phyloP scores from a whole-genome alignment of 768 basidiomycete genomes.

The Suillus lakei region DNA sequence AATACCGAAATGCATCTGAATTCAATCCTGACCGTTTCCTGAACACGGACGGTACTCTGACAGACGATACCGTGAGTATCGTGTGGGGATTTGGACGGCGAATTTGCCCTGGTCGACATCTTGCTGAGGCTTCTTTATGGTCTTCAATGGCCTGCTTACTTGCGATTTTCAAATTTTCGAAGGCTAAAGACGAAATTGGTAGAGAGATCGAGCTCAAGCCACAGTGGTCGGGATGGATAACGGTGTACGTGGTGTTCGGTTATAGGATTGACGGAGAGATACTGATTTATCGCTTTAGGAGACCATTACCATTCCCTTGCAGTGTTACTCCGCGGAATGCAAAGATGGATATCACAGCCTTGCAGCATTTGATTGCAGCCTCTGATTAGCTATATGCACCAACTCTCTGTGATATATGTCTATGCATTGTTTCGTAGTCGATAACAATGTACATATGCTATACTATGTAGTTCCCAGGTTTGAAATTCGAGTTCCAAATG shows the following conservation, averaged over 20 bases:
- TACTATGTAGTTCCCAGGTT: too few relatives aligned
- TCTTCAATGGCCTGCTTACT: constrained; percentile 11
- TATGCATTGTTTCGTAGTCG: too few relatives aligned
- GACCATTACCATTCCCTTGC: constrained; percentile 3
- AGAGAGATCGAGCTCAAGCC: constrained; percentile 10
- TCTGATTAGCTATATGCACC: neutral
- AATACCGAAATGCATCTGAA: constrained; percentile 33
- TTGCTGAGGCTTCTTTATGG: constrained; percentile 15
- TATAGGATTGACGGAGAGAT: neutral
- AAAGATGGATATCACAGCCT: neutral
- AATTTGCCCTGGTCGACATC: constrained; percentile 12
- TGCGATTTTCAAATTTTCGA: constrained; percentile 12
- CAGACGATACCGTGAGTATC: constrained; percentile 3
- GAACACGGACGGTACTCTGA: constrained; percentile 2
- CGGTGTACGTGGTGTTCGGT: neutral
- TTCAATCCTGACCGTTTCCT: constrained; percentile 43
- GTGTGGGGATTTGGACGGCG: constrained; percentile 20
- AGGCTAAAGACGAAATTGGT: constrained; percentile 11
- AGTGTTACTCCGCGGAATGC: constrained; percentile 4
- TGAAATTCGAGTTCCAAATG: too few relatives aligned
- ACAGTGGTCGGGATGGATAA: constrained; percentile 1
- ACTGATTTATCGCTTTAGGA: neutral
- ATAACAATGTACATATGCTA: too few relatives aligned
- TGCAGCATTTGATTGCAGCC: neutral
- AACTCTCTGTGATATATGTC: neutral